Evolutionary conservation across 257 asterid genomes (phyloP), one percentile per base, ranked within the genome.

Genomic region (Cruciata laevipes): DNA sequence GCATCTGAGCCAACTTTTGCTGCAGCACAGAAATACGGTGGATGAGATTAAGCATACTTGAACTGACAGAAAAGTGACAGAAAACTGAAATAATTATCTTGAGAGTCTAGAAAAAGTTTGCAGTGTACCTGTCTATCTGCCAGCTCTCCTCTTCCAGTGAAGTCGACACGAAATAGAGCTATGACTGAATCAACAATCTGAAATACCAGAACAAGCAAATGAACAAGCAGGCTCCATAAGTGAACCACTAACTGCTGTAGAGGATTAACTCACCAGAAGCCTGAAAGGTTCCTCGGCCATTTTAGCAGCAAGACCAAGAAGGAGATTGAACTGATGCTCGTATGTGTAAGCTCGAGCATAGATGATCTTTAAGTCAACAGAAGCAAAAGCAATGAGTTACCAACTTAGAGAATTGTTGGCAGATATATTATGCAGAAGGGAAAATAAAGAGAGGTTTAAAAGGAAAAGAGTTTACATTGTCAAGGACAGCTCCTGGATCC

Each of bases 231-330:
- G 38, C 63, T 61, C 60, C 42, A 18, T 1, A 55, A 25, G 49
- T 62, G 71, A 56, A 59, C 56, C 68, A 32, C 59, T 66, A 33
- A 58, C 62, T 57, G 18, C 40, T 38, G 31, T 25, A 52, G 38
- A 63, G 73, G 58, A 51, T 25, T 38, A 74, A 67, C 87, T 88
- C 62, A 94, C 99, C 96, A 94, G 76, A 69, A 94, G 95, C 71
- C 91, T 84, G 83, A 94, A 94, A 61, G 99, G 99, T 79, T 94
- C 99, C 85, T 94, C 99, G 76, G 99, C 94, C 99, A 94, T 94
- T 82, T 94, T 94, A 59, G 99, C 99, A 69, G 96, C 99, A 67
- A 94, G 87, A 59, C 96, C 95, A 65, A 94, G 90, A 73, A 94
- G 99, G 72, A 90, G 83, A 87, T 88, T 94, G 88, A 87, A 90